These are phyloP conservation scores for Angomonas ambiguus DNA, from an alignment of 208 protist species.

Conservation along the genomic window DNA sequence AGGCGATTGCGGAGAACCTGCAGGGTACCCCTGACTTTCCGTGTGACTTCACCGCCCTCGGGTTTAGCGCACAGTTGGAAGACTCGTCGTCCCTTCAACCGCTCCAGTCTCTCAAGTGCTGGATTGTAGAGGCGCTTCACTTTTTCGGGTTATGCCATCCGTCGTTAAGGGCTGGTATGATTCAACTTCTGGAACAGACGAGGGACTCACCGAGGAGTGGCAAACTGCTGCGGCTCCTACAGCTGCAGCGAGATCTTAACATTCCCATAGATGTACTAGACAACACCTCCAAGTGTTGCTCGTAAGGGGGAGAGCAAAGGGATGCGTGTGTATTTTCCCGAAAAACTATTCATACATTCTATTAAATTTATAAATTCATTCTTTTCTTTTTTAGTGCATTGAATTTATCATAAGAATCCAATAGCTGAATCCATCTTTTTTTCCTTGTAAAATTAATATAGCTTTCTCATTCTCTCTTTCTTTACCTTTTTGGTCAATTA, in stretches of 20 bases:
- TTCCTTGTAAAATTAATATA: not conserved
- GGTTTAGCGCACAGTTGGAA: not conserved
- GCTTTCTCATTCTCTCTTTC: slow-evolving; percentile 5
- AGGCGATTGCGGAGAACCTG: slow-evolving; percentile 17
- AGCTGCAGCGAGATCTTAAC: not conserved
- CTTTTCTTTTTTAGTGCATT: not conserved
- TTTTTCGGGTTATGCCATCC: slow-evolving; percentile 23
- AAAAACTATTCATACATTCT: not conserved
- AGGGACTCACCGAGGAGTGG: not conserved
- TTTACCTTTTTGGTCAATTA: too few species aligned
- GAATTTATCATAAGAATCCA: too few species aligned
- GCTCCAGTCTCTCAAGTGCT: slow-evolving; percentile 12
- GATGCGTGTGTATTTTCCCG: not conserved
- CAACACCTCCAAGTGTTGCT: slow-evolving; percentile 9
- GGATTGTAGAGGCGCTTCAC: slow-evolving; percentile 35
- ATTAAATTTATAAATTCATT: too few species aligned
- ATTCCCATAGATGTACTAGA: slow-evolving; percentile 3
- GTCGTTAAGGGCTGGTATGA: not conserved
- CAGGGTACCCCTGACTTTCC: slow-evolving; percentile 29
- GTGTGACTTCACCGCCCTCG: slow-evolving; percentile 26
- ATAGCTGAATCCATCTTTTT: not conserved
- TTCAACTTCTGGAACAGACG: not conserved
- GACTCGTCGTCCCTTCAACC: not conserved
- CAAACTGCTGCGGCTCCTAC: not conserved
- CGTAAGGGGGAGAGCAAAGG: not conserved